Evolutionary conservation across 257 asterid species (phyloP).

Genomic region (Nicotiana undulata): DNA sequence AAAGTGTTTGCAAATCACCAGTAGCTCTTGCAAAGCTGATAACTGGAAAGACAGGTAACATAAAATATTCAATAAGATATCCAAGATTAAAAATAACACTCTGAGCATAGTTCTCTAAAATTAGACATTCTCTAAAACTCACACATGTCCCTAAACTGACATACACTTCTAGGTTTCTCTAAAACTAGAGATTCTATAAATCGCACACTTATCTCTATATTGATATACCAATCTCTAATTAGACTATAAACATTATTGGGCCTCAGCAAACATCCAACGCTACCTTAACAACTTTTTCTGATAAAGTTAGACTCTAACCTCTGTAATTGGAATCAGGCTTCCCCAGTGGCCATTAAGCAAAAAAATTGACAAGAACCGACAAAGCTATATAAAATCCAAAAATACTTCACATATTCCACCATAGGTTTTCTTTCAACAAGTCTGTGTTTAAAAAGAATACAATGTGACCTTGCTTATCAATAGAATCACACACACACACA

Average conservation of each 20-base stretch:
- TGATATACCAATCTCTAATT: not conserved
- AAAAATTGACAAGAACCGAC: not conserved
- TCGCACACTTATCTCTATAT: not conserved
- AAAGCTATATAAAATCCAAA: not conserved
- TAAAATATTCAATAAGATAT: not conserved
- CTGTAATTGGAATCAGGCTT: not conserved
- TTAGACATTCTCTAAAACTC: not conserved
- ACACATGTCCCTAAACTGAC: not conserved
- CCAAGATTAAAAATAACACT: not conserved
- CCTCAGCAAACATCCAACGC: not conserved
- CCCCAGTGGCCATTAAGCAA: not conserved
- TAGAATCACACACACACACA: too few species aligned
- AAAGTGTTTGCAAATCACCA: slow-evolving; percentile 97
- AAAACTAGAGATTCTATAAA: not conserved
- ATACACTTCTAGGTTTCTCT: not conserved
- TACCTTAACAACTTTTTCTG: not conserved
- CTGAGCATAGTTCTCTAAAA: not conserved
- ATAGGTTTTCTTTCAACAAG: not conserved
- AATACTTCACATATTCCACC: too few species aligned
- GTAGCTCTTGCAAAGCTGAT: slow-evolving; percentile 86
- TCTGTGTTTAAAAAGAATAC: too few species aligned
- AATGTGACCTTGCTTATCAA: too few species aligned
- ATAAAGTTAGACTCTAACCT: not conserved
- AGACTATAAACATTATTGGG: not conserved
- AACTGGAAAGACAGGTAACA: slow-evolving; percentile 34